A percentile compares a stretch with the other conserved stretches of the same genome.
Evolutionary conservation across 2,329 filamentous ascomycete genomes (phyloP).

Genomic region (Calonectria hawksworthii): DNA sequence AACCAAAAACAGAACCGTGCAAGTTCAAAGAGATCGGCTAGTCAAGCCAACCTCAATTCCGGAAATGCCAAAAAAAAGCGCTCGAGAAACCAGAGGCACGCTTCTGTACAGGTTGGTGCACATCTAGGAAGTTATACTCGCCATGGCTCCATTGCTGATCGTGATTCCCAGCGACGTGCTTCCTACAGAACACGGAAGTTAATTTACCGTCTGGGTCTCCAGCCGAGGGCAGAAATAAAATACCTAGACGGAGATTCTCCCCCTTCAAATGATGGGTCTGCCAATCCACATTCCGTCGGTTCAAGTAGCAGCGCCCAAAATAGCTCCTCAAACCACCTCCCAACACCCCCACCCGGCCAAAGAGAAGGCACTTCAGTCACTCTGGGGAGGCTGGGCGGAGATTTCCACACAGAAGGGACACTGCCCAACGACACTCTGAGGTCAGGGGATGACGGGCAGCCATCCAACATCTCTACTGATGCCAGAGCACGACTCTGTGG

Average conservation of each 20-base stretch:
- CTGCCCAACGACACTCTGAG: not conserved
- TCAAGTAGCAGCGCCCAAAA: not conserved
- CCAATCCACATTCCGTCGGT: not conserved
- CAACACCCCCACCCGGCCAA: not conserved
- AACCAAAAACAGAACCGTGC: not conserved
- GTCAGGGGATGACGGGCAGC: too few species aligned
- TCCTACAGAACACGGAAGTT: not conserved
- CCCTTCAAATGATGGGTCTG: too few species aligned
- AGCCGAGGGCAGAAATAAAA: too few species aligned
- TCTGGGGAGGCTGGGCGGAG: not conserved
- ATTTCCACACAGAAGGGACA: not conserved
- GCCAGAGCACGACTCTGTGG: not conserved
- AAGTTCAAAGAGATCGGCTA: not conserved
- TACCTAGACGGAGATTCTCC: too few species aligned
- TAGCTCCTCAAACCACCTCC: not conserved
- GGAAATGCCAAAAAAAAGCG: not conserved
- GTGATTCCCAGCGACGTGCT: not conserved
- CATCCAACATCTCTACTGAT: not conserved
- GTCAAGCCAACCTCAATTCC: not conserved
- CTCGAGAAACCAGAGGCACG: not conserved
- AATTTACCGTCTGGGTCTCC: too few species aligned
- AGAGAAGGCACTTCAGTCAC: not conserved
- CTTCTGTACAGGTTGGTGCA: not conserved
- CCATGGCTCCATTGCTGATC: not conserved
- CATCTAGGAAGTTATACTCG: rapidly evolving